phyloP scores from a whole-genome alignment of 2,329 filamentous ascomycete genomes.

The Alternaria postmessia region DNA sequence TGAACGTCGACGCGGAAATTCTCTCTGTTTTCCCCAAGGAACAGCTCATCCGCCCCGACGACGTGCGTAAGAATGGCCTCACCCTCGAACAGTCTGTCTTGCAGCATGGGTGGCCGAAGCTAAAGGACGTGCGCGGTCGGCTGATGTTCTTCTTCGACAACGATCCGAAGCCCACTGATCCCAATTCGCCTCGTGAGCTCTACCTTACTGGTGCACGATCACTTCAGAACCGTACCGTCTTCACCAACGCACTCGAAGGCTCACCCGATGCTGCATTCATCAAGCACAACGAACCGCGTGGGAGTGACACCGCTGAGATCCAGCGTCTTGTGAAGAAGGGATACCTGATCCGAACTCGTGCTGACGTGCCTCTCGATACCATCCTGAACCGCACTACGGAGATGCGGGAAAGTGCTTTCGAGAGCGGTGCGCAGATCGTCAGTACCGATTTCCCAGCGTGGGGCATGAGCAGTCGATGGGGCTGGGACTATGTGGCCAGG shows the following conservation, averaged over 20 bases:
- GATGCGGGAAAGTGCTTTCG: conserved; percentile 55
- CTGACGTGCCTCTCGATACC: conserved; percentile 58
- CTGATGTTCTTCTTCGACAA: conserved; percentile 64
- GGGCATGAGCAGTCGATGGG: conserved; percentile 58
- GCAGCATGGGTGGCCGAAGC: conserved; percentile 59
- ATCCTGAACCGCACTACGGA: conserved; percentile 53
- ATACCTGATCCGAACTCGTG: conserved; percentile 60
- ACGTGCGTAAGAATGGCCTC: conserved; percentile 52
- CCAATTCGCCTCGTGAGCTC: conserved; percentile 45
- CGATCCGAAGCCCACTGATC: conserved; percentile 47
- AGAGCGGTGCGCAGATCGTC: conserved; percentile 60
- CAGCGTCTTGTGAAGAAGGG: conserved; percentile 56
- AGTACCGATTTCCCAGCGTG: conserved; percentile 59
- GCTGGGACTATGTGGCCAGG: conserved; percentile 57
- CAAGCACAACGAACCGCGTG: conserved; percentile 58
- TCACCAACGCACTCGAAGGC: conserved; percentile 59
- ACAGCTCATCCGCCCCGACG: conserved; percentile 59
- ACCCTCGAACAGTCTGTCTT: conserved; percentile 59
- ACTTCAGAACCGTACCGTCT: conserved; percentile 57
- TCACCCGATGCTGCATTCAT: conserved; percentile 59
- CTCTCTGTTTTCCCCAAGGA: conserved; percentile 52
- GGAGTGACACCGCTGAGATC: conserved; percentile 51
- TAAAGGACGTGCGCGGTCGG: conserved; percentile 55
- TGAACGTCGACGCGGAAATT: conserved; percentile 59
- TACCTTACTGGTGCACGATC: conserved; percentile 50